Base-by-base conservation (phyloP, 2,329 filamentous ascomycete genomes). In the Epichloe sibirici region DNA sequence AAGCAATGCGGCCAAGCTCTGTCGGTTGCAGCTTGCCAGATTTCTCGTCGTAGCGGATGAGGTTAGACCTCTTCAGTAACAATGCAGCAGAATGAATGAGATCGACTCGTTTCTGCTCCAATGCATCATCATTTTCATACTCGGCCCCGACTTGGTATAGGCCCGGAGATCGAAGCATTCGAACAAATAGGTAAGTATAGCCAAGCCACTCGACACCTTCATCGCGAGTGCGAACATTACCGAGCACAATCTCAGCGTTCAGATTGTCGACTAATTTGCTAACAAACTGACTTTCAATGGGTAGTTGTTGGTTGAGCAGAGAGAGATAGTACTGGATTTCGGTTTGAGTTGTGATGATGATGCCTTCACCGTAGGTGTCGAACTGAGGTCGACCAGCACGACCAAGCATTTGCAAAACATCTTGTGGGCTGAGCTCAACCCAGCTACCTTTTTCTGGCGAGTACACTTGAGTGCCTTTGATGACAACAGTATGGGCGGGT, bases 161-260 rank as follows among this genome's bases (percentile, higher is more conserved):
- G 0, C 89, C 91, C 38, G 93, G 93, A 2, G 91, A 96, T 34
- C 93, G 85, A 57, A 98, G 79, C 93, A 98, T 98, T 48, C 93
- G 87, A 51, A 98, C 89, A 64, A 95, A 98, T 17, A 98, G 81
- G 67, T 98, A 98, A 0, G 91, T 96, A 68, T 98, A 98, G 12
- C 93, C 91, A 37, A 98, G 80, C 93, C 93, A 98, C 65, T 98
- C 90, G n/a, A 98, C 93, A 60, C 87, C 93, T 65, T 98, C 93
- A 59, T 98, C 91, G 54, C 94, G 83, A 55, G 77, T 90, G 52
- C 91, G 83, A 28, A 98, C 81, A 62, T 95, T 98, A 49, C 93
- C 93, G 21, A 98, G 78, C 9, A 98, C 94, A 62, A 98, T 78
- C 65, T 98, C 93, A 3, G 93, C 93, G 61, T 98, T 98, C 57